Evolutionary conservation across 805 yeast species (phyloP).

Genomic region (Saccharomycopsis microspora): DNA sequence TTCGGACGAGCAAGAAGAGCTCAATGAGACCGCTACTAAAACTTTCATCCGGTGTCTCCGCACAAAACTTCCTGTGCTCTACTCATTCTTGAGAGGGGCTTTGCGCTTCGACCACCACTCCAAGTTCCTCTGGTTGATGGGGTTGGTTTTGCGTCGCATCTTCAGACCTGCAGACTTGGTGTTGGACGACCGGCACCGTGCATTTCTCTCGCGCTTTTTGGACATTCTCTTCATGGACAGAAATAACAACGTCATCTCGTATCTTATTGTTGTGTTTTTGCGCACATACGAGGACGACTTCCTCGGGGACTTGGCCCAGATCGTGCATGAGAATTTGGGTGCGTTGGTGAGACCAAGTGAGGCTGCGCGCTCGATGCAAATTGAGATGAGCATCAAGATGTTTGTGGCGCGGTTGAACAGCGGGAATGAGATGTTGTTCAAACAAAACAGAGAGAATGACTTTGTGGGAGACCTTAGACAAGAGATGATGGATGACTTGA

Average conservation of each 20-base stretch:
- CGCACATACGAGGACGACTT: conserved; percentile 11
- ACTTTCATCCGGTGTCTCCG: conserved; percentile 10
- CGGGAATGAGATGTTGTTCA: conserved; percentile 14
- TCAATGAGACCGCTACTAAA: conserved; percentile 5
- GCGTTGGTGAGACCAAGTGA: neutral
- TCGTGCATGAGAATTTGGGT: neutral
- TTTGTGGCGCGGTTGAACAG: conserved; percentile 7
- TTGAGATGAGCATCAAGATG: conserved; percentile 4
- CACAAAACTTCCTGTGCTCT: conserved; percentile 7
- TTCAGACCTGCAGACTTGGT: conserved; percentile 3
- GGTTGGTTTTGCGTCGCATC: conserved; percentile 1
- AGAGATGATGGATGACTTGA: conserved; percentile 6
- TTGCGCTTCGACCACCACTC: conserved; percentile 3
- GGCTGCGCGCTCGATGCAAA: neutral
- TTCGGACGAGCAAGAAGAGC: conserved; percentile 3
- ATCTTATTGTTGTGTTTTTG: conserved; percentile 11
- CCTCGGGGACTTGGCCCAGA: neutral
- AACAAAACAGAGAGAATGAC: neutral
- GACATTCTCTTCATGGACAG: conserved; percentile 14
- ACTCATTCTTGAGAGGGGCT: neutral
- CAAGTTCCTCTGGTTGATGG: conserved; percentile 4
- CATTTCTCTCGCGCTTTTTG: conserved; percentile 9
- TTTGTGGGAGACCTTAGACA: conserved; percentile 11
- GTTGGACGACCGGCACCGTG: conserved; percentile 3
- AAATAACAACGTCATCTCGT: conserved; percentile 10